Evolutionary conservation across 1,284 basidiomycete genomes (phyloP).

Genomic region (Calocybe gambosa): DNA sequence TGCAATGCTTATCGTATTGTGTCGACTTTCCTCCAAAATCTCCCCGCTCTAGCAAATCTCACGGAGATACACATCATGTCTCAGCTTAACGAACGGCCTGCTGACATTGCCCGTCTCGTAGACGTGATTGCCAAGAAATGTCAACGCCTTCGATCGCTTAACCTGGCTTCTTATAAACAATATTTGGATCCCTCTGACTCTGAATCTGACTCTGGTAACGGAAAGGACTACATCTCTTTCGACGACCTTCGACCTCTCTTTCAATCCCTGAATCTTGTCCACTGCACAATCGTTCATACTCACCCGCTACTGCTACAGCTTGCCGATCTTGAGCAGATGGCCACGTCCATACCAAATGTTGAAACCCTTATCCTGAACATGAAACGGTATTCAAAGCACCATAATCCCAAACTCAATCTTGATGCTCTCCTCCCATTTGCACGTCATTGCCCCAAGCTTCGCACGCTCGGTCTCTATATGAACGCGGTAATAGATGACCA

Average conservation of each 20-base stretch:
- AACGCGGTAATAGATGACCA: conserved; percentile 27
- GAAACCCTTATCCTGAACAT: conserved; percentile 43
- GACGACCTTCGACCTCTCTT: conserved; percentile 46
- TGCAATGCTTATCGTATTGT: conserved; percentile 38
- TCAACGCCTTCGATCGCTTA: conserved; percentile 37
- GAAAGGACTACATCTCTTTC: conserved; percentile 36
- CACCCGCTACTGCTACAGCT: conserved; percentile 42
- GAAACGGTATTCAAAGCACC: conserved; percentile 32
- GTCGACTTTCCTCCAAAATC: conserved; percentile 38
- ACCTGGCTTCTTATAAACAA: conserved; percentile 29
- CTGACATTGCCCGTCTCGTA: conserved; percentile 38
- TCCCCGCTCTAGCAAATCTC: conserved; percentile 42
- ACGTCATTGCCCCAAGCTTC: conserved; percentile 44
- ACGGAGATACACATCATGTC: conserved; percentile 48
- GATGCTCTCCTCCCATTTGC: conserved; percentile 48
- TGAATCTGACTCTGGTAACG: background rate
- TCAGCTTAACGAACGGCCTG: conserved; percentile 33
- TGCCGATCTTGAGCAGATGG: conserved; percentile 44
- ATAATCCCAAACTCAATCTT: conserved; percentile 35
- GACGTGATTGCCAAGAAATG: conserved; percentile 39
- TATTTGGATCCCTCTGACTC: background rate
- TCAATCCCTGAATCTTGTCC: conserved; percentile 35
- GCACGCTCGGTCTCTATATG: conserved; percentile 47
- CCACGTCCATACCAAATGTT: conserved; percentile 42
- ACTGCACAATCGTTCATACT: conserved; percentile 48